Evolutionary conservation across 164 flowering plant species (phyloP).

Genomic region (Echeveria elegans): DNA sequence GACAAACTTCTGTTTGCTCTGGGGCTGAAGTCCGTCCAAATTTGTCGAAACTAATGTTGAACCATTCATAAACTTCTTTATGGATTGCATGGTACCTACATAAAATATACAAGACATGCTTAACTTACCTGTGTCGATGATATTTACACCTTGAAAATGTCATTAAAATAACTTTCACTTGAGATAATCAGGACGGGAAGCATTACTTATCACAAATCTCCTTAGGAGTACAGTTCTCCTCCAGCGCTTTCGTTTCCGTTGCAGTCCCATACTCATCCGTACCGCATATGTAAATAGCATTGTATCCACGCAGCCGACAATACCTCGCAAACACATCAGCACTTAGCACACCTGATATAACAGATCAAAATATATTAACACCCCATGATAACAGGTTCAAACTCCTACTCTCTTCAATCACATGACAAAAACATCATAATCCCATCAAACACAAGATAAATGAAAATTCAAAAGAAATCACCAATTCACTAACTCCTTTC

Average conservation of each 20-base stretch:
- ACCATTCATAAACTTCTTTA: constrained; percentile 82
- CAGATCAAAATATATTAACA: not conserved
- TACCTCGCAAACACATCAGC: constrained; percentile 87
- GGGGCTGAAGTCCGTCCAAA: constrained; percentile 93
- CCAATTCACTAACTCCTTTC: not conserved
- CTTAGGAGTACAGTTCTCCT: constrained; percentile 63
- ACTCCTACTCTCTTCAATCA: too few relatives aligned
- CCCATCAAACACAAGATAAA: too few relatives aligned
- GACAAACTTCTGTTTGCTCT: constrained; percentile 87
- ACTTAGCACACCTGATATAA: constrained; percentile 58
- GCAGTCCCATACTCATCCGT: constrained; percentile 93
- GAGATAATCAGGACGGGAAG: not conserved
- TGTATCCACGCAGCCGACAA: constrained; percentile 67
- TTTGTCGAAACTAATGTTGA: constrained; percentile 78
- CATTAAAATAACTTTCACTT: not conserved
- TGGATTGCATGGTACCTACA: constrained; percentile 83
- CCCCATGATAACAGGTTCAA: too few relatives aligned
- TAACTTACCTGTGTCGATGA: too few relatives aligned
- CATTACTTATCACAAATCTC: constrained; percentile 78
- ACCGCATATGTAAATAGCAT: constrained; percentile 66
- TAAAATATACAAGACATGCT: not conserved
- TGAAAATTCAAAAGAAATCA: too few relatives aligned
- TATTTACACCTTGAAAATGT: too few relatives aligned
- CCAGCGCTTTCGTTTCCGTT: constrained; percentile 81
- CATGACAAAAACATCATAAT: too few relatives aligned